Base-by-base conservation (phyloP, 73 alveolate genomes). In the Durusdinium trenchii region DNA sequence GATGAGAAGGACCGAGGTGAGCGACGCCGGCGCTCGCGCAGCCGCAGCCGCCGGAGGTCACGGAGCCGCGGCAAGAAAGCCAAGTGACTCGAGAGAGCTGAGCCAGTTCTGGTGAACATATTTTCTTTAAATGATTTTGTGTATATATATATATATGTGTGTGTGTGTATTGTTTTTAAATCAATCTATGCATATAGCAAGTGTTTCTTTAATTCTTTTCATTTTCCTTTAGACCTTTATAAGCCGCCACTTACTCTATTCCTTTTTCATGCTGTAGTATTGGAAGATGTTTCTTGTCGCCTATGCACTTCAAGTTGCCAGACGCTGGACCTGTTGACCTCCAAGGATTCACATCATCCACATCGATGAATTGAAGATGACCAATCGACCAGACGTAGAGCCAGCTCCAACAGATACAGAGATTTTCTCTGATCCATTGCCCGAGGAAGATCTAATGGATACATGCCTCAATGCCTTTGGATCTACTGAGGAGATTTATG, bases 381-480 rank as follows among this genome's bases (percentile, higher is more conserved):
- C 79, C 28, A 92, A 73, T 36, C 60, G 98, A 36, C 98, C 90
- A 18, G 98, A 67, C 36, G 98, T 92, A 12, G 90, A 73, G 62
- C 98, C 98, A 48, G 98, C 90, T 42, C 98, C 98, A 2, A 92
- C 90, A 0, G 98, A 92, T 57, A 75, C 71, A 47, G 98, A 92
- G 78, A 73, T 92, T n/a, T 92, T 92, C n/a, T 89, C 82, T 30
- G 98, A 92, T 47, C 98, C 87, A 38, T 36, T 92, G 89, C 98
- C 98, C 9, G 98, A 92, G 54, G 98, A 92, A 60, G 98, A 92
- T 79, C 79, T 92, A 50, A 67, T 92, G 98, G 98, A 92, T 47
- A 71, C 98, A 10, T 92, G 98, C 86, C 60, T 92, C 48, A 73
- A 67, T 50, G 98, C 98, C 57, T 92, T 92, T 52, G 98, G 98